Conservation (phyloP, 208 protist species). For the Acanthamoeba culbertsoni region DNA sequence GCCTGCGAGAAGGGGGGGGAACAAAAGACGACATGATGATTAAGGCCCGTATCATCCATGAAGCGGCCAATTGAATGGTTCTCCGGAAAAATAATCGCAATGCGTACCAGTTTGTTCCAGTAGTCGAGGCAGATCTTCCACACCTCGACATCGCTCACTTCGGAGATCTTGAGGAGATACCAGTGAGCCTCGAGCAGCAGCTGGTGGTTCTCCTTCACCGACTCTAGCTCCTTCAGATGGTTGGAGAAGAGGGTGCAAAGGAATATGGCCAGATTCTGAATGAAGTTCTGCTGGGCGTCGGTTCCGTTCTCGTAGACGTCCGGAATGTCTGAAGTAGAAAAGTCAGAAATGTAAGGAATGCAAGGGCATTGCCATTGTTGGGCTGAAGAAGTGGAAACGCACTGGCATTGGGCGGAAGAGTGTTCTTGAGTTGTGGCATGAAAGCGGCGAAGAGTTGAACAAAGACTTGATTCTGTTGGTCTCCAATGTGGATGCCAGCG, state of each 20-base stretch:
- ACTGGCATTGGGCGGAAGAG: conserved; percentile 9
- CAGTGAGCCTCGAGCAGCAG: conserved; percentile 85
- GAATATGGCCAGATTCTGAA: conserved; percentile 90
- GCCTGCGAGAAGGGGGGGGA: background rate
- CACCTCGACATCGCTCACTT: conserved; percentile 95
- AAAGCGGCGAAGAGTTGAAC: conserved; percentile 81
- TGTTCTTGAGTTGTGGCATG: conserved; percentile 72
- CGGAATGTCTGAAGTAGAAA: conserved; percentile 9
- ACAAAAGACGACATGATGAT: background rate
- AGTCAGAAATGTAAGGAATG: background rate
- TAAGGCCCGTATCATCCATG: background rate
- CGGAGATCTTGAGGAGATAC: conserved; percentile 93
- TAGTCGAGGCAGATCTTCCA: conserved; percentile 99
- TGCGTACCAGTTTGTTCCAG: conserved; percentile 91
- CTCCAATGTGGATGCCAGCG: conserved; percentile 71
- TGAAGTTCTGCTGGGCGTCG: conserved; percentile 88
- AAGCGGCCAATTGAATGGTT: no score
- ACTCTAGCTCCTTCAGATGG: conserved; percentile 90
- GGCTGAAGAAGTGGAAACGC: background rate
- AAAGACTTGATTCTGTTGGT: conserved; percentile 71
- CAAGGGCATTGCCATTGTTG: background rate
- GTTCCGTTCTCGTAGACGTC: conserved; percentile 86
- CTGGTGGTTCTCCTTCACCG: conserved; percentile 77
- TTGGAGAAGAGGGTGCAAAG: conserved; percentile 92
- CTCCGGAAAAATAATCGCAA: no score